Conservation (phyloP, 2,329 filamentous ascomycete genomes). For the Stachybotrys elegans region DNA sequence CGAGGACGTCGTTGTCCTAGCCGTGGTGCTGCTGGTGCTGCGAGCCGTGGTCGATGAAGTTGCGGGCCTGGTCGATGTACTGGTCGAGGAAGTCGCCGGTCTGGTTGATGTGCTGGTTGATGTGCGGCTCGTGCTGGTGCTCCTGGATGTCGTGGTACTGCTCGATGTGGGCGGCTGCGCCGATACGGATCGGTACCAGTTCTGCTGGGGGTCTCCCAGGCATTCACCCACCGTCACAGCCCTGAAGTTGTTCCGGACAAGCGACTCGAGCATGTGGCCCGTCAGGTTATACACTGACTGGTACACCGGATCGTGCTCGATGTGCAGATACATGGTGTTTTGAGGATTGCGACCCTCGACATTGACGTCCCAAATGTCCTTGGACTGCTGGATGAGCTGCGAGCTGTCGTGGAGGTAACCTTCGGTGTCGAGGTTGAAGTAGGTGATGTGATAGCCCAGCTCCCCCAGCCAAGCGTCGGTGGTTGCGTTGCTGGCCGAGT, state of each 20-base stretch:
- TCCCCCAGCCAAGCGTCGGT: conserved; percentile 33
- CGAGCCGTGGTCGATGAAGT: conserved; percentile 5
- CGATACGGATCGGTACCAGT: conserved; percentile 43
- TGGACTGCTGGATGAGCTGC: conserved; percentile 40
- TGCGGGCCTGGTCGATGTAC: conserved; percentile 8
- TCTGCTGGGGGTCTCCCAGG: conserved; percentile 42
- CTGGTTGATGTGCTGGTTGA: conserved; percentile 1
- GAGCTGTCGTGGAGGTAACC: conserved; percentile 51
- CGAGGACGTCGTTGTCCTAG: conserved; percentile 9
- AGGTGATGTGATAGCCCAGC: conserved; percentile 53
- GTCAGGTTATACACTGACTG: conserved; percentile 38
- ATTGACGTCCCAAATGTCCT: conserved; percentile 30
- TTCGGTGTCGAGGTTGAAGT: conserved; percentile 57
- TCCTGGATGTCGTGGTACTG: conserved; percentile 3
- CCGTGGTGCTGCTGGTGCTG: neutral
- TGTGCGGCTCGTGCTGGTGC: conserved; percentile 1
- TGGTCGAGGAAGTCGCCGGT: conserved; percentile 5
- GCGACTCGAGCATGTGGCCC: conserved; percentile 34
- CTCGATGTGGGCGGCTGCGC: too few relatives aligned
- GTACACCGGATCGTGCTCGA: conserved; percentile 47
- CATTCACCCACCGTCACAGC: conserved; percentile 48
- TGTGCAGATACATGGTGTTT: conserved; percentile 39
- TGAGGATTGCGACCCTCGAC: conserved; percentile 26
- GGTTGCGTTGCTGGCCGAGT: conserved; percentile 36
- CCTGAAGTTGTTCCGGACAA: conserved; percentile 34